Evolutionary conservation across 2,329 filamentous ascomycete species (phyloP), one percentile per base, ranked within the genome.

Genomic region (Cladorrhinum sp.): DNA sequence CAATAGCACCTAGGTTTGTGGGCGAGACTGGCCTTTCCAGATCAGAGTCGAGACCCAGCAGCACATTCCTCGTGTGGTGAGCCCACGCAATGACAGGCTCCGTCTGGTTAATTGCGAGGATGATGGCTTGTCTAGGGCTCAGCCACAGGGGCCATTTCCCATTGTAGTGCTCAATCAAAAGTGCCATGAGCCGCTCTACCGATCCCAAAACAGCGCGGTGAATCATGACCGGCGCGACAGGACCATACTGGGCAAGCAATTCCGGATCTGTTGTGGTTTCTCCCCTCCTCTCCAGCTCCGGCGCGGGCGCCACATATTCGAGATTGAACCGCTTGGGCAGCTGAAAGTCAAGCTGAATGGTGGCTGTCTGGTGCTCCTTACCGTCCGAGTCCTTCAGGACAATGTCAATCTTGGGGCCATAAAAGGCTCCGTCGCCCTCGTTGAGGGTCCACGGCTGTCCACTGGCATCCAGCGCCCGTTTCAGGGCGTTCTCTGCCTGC

Each of bases 321-420:
- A 96, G 78, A 50, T 85, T 85, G 70, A 96, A 96, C 12, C 91
- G 85, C 70, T 91, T 89, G 1, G 92, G 92, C 1, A 96, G 80
- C 74, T 96, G 92, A 72, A 96, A 96, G 72, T 96, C 92, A 25
- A 96, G 83, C 77, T 96, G 92, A 55, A 96, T 88, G 0, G 92
- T 96, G 2, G 91, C 92, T 2, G 92, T 91, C 72, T 96, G 92
- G 71, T 96, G 92, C 69, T 92, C 90, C 71, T 93, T 96, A 7
- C 90, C 91, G 69, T 91, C 84, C 1, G 88, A 87, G 70, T 96
- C 92, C 62, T 83, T 85, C 50, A 96, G 75, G 41, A 96, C 85
- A 50, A 96, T 90, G 70, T 96, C 92, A 65, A 96, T 96, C 76
- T 96, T 96, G 29, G 92, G 92, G 0, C 92, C 92, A 69, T 96